Base-by-base conservation (phyloP, 2,329 filamentous ascomycete species). In the Hymenoscyphus fraxineus region DNA sequence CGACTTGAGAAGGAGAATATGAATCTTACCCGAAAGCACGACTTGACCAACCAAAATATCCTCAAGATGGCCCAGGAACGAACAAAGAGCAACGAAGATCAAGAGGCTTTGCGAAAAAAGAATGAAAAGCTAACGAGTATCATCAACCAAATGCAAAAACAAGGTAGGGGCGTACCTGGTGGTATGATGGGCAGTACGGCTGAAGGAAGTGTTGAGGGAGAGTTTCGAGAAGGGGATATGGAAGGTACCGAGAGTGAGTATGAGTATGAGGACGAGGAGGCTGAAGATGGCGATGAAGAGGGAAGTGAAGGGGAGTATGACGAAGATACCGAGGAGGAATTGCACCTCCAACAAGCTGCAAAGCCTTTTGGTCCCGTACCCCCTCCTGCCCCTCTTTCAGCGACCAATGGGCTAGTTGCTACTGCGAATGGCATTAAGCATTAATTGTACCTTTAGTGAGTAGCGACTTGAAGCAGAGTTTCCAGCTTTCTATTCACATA, bases 41-140 rank as follows among this genome's bases (percentile, higher is more conserved):
- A 97, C 72, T 88, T 92, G 58, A 96, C 93, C 32, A 95, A 95
- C 73, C 89, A 91, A 70, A 98, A 97, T 77, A 97, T 99, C 74
- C 86, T 97, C 65, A 91, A 95, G 74, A 97, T 98, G 94, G 95
- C 94, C 3, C 93, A 97, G 77, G 94, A 98, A 77, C 89, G 95
- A 16, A 89, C 87, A 38, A 86, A 89, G 71, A 86, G 87, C 72
- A 85, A 92, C 69, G 86, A 89, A 69, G 88, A 92, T 69, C 82
- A 93, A 62, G 91, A 97, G 69, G 87, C 89, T 41, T 87, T 92
- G 75, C 83, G 84, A 64, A 87, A 86, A 76, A 89, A 90, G 82
- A 92, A 93, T 73, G 89, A 92, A 67, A 96, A 96, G 77, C 86
- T 99, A 64, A 94, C 94, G 78, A 93, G 91, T 75, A 91, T 98